phyloP scores from a whole-genome alignment of 345 rosid species.

The Odontarrhena argentea region DNA sequence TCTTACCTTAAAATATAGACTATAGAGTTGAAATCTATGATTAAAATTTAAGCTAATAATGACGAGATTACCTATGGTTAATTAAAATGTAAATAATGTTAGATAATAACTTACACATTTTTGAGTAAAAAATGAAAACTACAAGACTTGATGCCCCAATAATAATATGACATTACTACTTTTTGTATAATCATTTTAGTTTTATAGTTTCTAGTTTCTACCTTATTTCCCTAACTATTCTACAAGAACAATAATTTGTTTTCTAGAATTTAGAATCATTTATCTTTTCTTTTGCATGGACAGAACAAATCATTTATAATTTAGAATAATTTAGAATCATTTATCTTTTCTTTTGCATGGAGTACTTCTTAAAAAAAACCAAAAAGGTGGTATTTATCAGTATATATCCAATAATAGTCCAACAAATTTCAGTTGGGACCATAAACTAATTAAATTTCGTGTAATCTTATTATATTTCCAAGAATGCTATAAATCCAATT shows the following conservation, averaged over 20 bases:
- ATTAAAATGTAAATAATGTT: background rate
- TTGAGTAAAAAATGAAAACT: background rate
- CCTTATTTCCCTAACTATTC: too few species aligned
- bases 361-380: too few species aligned
- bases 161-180: background rate
- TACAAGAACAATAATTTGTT: too few species aligned
- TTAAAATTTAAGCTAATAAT: background rate
- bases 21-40: background rate
- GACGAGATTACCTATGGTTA: background rate
- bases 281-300: too few species aligned
- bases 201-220: background rate
- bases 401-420: background rate
- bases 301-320: too few species aligned
- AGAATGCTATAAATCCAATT: conserved; percentile 8
- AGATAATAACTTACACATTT: background rate
- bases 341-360: too few species aligned
- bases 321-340: too few species aligned
- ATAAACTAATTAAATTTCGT: background rate
- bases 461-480: conserved; percentile 10
- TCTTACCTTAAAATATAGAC: background rate
- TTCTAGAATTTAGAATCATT: too few species aligned
- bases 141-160: background rate
- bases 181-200: background rate
- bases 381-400: background rate
- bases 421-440: conserved; percentile 28